Evolutionary conservation across 208 protist genomes (phyloP).

Genomic region (Leishmania lainsoni): DNA sequence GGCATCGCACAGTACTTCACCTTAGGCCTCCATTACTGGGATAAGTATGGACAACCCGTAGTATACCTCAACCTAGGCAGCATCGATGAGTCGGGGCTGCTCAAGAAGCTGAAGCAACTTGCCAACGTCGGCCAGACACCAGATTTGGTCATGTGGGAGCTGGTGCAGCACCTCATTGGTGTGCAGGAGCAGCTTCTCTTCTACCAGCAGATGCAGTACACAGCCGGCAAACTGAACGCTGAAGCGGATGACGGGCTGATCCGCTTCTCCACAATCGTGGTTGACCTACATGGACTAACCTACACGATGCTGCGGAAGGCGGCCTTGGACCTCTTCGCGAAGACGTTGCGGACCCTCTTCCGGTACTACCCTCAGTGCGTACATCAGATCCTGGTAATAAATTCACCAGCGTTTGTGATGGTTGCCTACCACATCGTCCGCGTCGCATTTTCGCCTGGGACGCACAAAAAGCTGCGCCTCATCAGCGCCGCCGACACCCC

Average conservation of each 20-base stretch:
- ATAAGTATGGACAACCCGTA: conserved; percentile 43
- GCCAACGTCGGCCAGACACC: conserved; percentile 10
- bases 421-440: conserved; percentile 69
- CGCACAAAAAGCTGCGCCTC: conserved; percentile 56
- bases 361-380: conserved; percentile 52
- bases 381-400: conserved; percentile 55
- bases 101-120: conserved; percentile 31
- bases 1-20: conserved; percentile 25
- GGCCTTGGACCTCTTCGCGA: conserved; percentile 52
- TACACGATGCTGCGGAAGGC: conserved; percentile 73
- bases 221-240: background rate
- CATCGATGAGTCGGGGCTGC: conserved; percentile 25
- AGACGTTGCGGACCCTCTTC: conserved; percentile 36
- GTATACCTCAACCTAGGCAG: conserved; percentile 34
- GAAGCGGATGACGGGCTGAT: conserved; percentile 38
- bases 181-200: conserved; percentile 31
- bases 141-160: conserved; percentile 24
- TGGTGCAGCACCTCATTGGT: conserved; percentile 46
- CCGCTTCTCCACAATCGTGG: conserved; percentile 41
- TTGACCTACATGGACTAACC: conserved; percentile 48
- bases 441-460: conserved; percentile 23
- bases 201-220: conserved; percentile 29
- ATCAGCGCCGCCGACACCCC: conserved; percentile 37
- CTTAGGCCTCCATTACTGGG: conserved; percentile 42
- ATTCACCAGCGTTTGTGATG: conserved; percentile 57